Evolutionary conservation across 1,139 yeast genomes (phyloP).

Genomic region (Geotrichum australiense): DNA sequence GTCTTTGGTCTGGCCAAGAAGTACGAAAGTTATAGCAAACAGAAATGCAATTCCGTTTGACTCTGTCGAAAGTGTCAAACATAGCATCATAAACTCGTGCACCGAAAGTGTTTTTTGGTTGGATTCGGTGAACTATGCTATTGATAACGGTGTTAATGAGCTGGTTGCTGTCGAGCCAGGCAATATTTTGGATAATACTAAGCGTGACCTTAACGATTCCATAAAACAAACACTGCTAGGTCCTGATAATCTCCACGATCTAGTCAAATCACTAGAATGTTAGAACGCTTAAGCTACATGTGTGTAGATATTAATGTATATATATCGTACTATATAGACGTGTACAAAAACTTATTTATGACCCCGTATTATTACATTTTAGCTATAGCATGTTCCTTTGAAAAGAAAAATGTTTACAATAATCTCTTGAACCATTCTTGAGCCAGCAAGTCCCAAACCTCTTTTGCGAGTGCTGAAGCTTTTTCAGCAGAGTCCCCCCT

Average conservation of each 20-base stretch:
- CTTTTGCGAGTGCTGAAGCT: slow-evolving; percentile 48
- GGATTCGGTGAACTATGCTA: slow-evolving; percentile 25
- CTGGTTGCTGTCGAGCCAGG: slow-evolving; percentile 31
- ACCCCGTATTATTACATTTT: no score
- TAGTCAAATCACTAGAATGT: slow-evolving; percentile 2
- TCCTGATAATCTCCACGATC: slow-evolving; percentile 9
- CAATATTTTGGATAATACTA: slow-evolving; percentile 17
- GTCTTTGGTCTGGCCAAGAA: slow-evolving; percentile 24
- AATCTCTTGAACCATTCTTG: slow-evolving; percentile 31
- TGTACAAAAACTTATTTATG: no score
- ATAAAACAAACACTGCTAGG: slow-evolving; percentile 2
- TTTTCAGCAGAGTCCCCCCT: slow-evolving; percentile 39
- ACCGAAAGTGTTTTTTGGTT: slow-evolving; percentile 33
- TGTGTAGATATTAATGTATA: no score
- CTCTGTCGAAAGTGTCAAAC: slow-evolving; percentile 27
- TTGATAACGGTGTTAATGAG: slow-evolving; percentile 17
- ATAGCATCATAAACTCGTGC: slow-evolving; percentile 26
- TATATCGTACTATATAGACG: no score
- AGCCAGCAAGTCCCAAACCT: slow-evolving; percentile 60
- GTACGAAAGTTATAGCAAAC: slow-evolving; percentile 30
- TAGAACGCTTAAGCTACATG: no score
- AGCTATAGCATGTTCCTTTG: no score
- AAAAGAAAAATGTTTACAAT: no score
- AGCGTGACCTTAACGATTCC: slow-evolving; percentile 12
- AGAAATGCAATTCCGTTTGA: slow-evolving; percentile 31